Base-by-base conservation (phyloP, 176 grass and related monocot species). In the Tillandsia leiboldiana region DNA sequence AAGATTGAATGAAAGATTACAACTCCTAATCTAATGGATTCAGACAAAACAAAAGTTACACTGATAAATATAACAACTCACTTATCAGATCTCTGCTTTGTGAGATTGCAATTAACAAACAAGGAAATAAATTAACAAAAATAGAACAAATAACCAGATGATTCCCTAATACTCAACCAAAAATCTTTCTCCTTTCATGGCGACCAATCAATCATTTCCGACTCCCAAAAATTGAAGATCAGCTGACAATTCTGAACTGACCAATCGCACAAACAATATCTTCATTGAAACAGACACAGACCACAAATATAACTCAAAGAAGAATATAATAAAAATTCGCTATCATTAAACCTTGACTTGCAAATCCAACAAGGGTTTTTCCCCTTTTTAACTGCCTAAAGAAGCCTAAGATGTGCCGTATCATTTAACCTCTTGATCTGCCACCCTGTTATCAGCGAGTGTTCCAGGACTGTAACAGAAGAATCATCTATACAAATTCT, bases 401-500 rank as follows among this genome's bases (percentile, higher is more conserved):
- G 81, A 79, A 94, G 90, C 42, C 90, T 86, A 52, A 94, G 90
- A 87, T 94, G 90, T 49, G 83, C 70, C 47, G 86, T 94, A 82
- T 94, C 90, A 74, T 94, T 94, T 65, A 86, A 14, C 83, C 86
- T 75, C 73, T 82, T 94, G 66, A 94, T 84, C 59, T 89, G 83
- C 90, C 90, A 90, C 53, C 86, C 90, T 1, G 83, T 89, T 80
- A 63, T 90, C 63, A 87, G 53, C 14, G 83, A 94, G 80, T 90
- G 86, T 23, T 94, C 86, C 65, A 94, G 77, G 72, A 89, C 80
- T 8, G 86, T 94, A 26, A 94, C 78, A 0, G 90, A 94, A 7
- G 90, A 90, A 76, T 90, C 90, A 2, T 94, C 90, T 72, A 94
- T 81, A 84, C 86, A 87, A 53, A 94, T 82, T 81, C 72, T 89